phyloP scores from a whole-genome alignment of 2,329 filamentous ascomycete species.

The Juglanconis juglandina region DNA sequence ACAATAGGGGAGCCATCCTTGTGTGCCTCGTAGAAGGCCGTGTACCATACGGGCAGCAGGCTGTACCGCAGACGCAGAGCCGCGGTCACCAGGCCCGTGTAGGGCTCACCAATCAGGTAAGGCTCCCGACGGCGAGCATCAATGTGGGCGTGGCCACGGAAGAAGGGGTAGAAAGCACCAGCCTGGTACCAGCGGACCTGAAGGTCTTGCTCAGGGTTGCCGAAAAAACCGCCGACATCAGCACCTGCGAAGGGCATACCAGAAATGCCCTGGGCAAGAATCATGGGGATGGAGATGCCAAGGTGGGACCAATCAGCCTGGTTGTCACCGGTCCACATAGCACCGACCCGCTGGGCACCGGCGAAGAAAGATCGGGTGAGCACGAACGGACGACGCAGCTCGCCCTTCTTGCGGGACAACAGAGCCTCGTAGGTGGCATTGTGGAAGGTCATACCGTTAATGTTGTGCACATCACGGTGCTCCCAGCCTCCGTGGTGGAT shows the following conservation, averaged over 20 bases:
- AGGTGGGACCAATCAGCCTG: conserved; percentile 90
- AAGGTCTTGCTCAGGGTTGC: conserved; percentile 89
- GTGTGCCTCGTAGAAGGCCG: conserved; percentile 87
- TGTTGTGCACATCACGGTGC: conserved; percentile 92
- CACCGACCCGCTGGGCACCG: conserved; percentile 82
- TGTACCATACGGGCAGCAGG: conserved; percentile 92
- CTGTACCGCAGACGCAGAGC: conserved; percentile 86
- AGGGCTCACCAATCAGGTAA: conserved; percentile 80
- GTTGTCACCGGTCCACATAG: conserved; percentile 99
- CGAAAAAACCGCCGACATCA: conserved; percentile 97
- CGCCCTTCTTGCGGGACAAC: conserved; percentile 79
- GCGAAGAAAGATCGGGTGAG: conserved; percentile 90
- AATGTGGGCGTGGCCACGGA: conserved; percentile 95
- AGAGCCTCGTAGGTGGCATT: conserved; percentile 90
- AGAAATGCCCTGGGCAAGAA: conserved; percentile 85
- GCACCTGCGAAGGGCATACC: conserved; percentile 93
- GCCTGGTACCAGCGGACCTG: conserved; percentile 94
- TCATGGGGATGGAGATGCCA: conserved; percentile 86
- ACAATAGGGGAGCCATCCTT: conserved; percentile 81
- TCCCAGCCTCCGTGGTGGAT: conserved; percentile 90
- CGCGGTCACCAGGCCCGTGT: conserved; percentile 80
- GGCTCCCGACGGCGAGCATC: conserved; percentile 92
- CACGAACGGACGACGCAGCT: conserved; percentile 81
- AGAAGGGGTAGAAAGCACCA: conserved; percentile 96
- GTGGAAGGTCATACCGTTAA: conserved; percentile 92